These are phyloP conservation scores for Globisporangium uncinulatum DNA, from an alignment of 352 stramenopile genomes.

Conservation along the genomic window DNA sequence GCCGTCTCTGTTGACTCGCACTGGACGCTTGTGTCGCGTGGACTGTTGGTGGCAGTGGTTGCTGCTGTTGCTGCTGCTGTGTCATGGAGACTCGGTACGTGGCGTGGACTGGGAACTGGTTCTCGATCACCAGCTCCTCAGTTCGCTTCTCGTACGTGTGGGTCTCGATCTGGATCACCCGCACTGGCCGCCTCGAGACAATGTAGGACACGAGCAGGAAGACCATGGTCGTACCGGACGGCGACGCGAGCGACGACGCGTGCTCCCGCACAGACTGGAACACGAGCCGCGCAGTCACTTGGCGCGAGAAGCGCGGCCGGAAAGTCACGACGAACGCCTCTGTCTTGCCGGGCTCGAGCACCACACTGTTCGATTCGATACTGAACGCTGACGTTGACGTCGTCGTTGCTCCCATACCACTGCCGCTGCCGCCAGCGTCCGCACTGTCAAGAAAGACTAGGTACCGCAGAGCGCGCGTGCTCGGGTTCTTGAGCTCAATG, in stretches of 20 bases:
- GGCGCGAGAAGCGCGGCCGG: slow-evolving; percentile 75
- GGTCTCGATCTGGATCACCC: slow-evolving; percentile 74
- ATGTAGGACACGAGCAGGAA: slow-evolving; percentile 88
- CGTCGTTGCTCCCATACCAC: not conserved
- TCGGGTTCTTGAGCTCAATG: slow-evolving; percentile 93
- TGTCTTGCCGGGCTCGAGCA: slow-evolving; percentile 73
- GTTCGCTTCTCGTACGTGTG: slow-evolving; percentile 75
- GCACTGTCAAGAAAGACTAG: slow-evolving; percentile 81
- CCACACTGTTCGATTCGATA: slow-evolving; percentile 59
- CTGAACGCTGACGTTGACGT: slow-evolving; percentile 58
- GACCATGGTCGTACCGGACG: slow-evolving; percentile 75
- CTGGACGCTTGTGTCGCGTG: not conserved
- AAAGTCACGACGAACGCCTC: slow-evolving; percentile 81
- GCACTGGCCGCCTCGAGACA: slow-evolving; percentile 61
- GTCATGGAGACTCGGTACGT: slow-evolving; percentile 75
- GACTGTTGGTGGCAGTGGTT: not conserved
- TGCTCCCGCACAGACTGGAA: slow-evolving; percentile 72
- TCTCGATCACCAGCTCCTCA: slow-evolving; percentile 81
- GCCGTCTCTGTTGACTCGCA: not conserved
- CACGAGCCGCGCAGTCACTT: slow-evolving; percentile 83
- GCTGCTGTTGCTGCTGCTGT: slow-evolving; percentile 24
- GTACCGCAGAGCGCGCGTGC: slow-evolving; percentile 76
- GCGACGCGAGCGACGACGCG: slow-evolving; percentile 12
- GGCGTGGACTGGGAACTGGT: slow-evolving; percentile 72
- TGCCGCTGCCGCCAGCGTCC: not conserved